Evolutionary conservation across 2,329 filamentous ascomycete species (phyloP), one percentile per base, ranked within the genome.

Genomic region (Aspergillus japonicus): DNA sequence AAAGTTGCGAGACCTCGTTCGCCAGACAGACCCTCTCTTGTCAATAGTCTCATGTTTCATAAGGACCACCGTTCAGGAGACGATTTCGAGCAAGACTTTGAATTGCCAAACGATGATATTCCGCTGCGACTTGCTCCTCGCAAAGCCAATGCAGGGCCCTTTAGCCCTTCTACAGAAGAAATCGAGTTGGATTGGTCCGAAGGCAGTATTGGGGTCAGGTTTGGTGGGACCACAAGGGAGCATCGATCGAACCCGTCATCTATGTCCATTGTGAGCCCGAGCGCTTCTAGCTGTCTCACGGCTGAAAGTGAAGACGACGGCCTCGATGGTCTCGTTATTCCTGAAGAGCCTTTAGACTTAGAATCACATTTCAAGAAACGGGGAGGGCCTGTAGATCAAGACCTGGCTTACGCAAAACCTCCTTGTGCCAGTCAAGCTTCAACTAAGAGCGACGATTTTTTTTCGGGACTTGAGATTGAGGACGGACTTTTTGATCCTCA

Each of bases 281-380:
- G 93, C 73, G 85, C 96, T 58, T 91, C 92, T 21, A 98, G 94
- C 75, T 95, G 91, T 64, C 87, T 96, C 67, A 96, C 92, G 1
- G 85, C 87, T 10, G 95, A 97, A 78, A 98, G 93, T 71, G 94
- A 97, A 71, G 93, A 96, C 66, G 94, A 98, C 74, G 89, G 90
- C 6, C 85, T 98, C 61, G 91, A 95, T 62, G 94, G 94, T n/a
- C 83, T 99, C 14, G 81, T 96, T 21, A 82, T 98, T 19, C 95
- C 95, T 0, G 83, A 85, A 56, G 93, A 92, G 1, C 91, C 91
- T 21, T 81, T 99, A 55, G 88, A 96, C 75, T 90, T 98, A 69
- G 85, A 86, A 47, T 88, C 92, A 64, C 87, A 92, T 55, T 80
- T 98, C 47, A 88, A 89, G 68, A 88, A 87, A 70, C 84, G 90